Percentiles rank a stretch among this genome's conserved stretches.
phyloP scores from a whole-genome alignment of 2,329 filamentous ascomycete genomes.

The Diplodia sapinea region DNA sequence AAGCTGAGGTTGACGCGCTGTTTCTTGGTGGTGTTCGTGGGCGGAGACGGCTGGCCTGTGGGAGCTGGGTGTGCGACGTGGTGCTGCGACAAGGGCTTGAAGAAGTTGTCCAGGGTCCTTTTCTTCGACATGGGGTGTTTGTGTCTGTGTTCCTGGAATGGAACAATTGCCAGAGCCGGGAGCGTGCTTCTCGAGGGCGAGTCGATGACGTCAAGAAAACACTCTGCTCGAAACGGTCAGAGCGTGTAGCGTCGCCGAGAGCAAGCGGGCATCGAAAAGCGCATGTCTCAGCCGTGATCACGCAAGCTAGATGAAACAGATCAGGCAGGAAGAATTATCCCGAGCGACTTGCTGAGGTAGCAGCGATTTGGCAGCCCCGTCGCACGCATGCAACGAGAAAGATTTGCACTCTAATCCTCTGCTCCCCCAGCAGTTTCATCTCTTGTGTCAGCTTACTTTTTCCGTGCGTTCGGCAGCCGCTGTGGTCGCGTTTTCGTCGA shows the following conservation, averaged over 20 bases:
- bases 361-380: conserved; percentile 12
- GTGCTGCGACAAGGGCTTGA: conserved; percentile 55
- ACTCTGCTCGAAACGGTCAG: conserved; percentile 14
- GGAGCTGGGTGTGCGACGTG: not conserved
- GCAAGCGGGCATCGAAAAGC: not conserved
- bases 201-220: conserved; percentile 24
- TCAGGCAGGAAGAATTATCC: conserved; percentile 3
- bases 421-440: not conserved
- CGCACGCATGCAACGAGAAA: conserved; percentile 23
- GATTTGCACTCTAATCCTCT: conserved; percentile 1
- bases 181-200: not conserved
- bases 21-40: conserved; percentile 8
- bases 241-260: not conserved
- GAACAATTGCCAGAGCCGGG: not conserved
- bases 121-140: conserved; percentile 50
- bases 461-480: conserved; percentile 16
- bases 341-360: conserved; percentile 1
- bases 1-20: conserved; percentile 42
- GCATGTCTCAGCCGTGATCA: conserved; percentile 22
- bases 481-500: conserved; percentile 12
- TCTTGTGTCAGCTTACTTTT: conserved; percentile 6
- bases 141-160: not conserved
- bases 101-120: conserved; percentile 73
- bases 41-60: not conserved
- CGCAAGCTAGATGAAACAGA: conserved; percentile 28